A percentile compares a stretch with the other conserved stretches of the same genome.
Evolutionary conservation across 129 eudicot species (phyloP).

Genomic region (Flaveria trinervia): DNA sequence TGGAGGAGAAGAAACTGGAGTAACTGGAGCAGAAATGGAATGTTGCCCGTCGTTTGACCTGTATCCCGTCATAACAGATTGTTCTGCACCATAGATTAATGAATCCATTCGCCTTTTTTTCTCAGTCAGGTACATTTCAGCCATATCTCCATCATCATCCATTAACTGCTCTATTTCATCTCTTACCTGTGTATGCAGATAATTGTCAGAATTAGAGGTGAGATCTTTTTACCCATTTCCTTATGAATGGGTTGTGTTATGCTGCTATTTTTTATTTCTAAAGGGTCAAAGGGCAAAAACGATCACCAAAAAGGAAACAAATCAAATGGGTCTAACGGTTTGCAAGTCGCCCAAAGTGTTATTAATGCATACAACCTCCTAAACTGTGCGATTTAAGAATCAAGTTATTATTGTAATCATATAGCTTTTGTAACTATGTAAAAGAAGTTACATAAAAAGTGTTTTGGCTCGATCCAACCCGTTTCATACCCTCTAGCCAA

Average conservation of each 20-base stretch:
- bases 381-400: not conserved
- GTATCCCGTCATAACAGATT: conserved; percentile 58
- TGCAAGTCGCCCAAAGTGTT: not conserved
- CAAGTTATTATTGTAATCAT: not conserved
- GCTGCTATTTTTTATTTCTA: not conserved
- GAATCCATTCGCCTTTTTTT: conserved; percentile 77
- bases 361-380: not conserved
- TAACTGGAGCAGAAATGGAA: conserved; percentile 86
- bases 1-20: conserved; percentile 88
- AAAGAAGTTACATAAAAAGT: not conserved
- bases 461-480: not conserved
- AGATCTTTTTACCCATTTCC: not conserved
- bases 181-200: conserved; percentile 61
- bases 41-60: conserved; percentile 61
- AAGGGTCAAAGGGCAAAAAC: not conserved
- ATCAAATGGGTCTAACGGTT: not conserved
- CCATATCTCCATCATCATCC: conserved; percentile 99
- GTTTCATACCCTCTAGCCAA: not conserved
- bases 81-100: conserved; percentile 57
- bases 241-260: not conserved
- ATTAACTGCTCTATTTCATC: conserved; percentile 99
- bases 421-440: not conserved
- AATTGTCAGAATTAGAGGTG: conserved; percentile 11
- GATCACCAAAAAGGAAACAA: not conserved
- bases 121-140: conserved; percentile 99